Percentiles rank a stretch among this genome's conserved stretches.
phyloP scores from a whole-genome alignment of 768 basidiomycete species.

The Thelephora aurantiotincta region DNA sequence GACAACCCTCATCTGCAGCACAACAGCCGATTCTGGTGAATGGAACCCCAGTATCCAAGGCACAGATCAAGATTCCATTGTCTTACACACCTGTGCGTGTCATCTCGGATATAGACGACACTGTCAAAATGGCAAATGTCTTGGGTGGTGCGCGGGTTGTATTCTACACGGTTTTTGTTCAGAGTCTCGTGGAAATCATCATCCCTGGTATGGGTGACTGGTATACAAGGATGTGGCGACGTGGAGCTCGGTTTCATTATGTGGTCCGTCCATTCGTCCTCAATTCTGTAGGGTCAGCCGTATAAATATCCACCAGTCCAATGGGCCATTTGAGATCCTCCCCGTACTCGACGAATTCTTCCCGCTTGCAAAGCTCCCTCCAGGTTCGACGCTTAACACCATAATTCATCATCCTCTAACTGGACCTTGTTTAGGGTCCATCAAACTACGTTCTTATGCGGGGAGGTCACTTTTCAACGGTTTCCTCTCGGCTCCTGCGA shows the following conservation, averaged over 20 bases:
- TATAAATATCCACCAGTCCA: conserved; percentile 39
- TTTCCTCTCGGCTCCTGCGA: conserved; percentile 68
- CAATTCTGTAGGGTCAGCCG: background rate
- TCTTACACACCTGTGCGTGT: conserved; percentile 57
- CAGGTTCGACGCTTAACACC: conserved; percentile 21
- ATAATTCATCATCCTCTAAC: conserved; percentile 2
- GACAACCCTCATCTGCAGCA: conserved; percentile 18
- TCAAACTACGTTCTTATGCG: conserved; percentile 75
- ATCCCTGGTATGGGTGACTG: conserved; percentile 78
- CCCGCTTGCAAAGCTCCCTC: conserved; percentile 49
- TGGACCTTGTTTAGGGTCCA: conserved; percentile 34
- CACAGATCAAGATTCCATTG: conserved; percentile 23
- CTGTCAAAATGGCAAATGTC: conserved; percentile 73
- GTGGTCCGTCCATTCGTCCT: conserved; percentile 41
- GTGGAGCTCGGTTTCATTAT: conserved; percentile 76
- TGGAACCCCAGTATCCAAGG: conserved; percentile 6
- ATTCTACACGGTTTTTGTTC: conserved; percentile 88
- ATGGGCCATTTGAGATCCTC: conserved; percentile 76
- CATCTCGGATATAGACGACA: conserved; percentile 93
- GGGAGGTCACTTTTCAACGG: conserved; percentile 75
- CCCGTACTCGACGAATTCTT: conserved; percentile 72
- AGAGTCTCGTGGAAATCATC: conserved; percentile 61
- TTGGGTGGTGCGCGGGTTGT: conserved; percentile 64
- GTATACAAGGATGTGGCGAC: conserved; percentile 54
- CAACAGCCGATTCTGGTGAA: background rate